Evolutionary conservation across 148 eudicot species (phyloP).

Genomic region (Pharnaceum exiguum): DNA sequence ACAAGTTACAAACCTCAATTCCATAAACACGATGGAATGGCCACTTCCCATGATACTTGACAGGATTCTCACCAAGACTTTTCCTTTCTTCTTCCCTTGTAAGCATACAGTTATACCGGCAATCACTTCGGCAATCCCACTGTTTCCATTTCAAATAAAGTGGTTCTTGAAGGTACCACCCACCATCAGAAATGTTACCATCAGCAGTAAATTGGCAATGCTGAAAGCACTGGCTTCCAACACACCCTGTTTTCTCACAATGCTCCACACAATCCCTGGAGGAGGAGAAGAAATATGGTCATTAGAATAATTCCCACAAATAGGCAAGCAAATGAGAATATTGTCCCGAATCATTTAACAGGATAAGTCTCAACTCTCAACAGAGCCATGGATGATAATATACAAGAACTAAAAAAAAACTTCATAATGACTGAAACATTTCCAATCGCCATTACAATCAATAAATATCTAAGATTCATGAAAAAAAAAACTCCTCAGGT

Average conservation of each 20-base stretch:
- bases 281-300: not conserved
- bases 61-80: slow-evolving; percentile 60
- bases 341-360: not conserved
- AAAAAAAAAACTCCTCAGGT: too few species aligned
- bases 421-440: too few species aligned
- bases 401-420: not conserved
- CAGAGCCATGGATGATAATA: not conserved
- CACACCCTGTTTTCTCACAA: slow-evolving; percentile 89
- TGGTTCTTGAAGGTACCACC: slow-evolving; percentile 95
- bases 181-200: slow-evolving; percentile 56
- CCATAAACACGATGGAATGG: slow-evolving; percentile 80
- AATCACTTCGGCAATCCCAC: slow-evolving; percentile 89
- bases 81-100: slow-evolving; percentile 76
- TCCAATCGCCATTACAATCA: too few species aligned
- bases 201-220: slow-evolving; percentile 77
- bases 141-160: slow-evolving; percentile 87
- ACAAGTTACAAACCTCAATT: slow-evolving; percentile 53
- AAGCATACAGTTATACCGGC: slow-evolving; percentile 85
- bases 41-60: slow-evolving; percentile 94
- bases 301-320: not conserved
- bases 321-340: not conserved
- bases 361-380: not conserved
- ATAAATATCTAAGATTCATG: too few species aligned
- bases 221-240: slow-evolving; percentile 63
- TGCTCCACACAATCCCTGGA: slow-evolving; percentile 70